A percentile compares a stretch with the other conserved stretches of the same genome.
Evolutionary conservation across 768 basidiomycete genomes (phyloP).

Genomic region (Tricholoma saponaceum): DNA sequence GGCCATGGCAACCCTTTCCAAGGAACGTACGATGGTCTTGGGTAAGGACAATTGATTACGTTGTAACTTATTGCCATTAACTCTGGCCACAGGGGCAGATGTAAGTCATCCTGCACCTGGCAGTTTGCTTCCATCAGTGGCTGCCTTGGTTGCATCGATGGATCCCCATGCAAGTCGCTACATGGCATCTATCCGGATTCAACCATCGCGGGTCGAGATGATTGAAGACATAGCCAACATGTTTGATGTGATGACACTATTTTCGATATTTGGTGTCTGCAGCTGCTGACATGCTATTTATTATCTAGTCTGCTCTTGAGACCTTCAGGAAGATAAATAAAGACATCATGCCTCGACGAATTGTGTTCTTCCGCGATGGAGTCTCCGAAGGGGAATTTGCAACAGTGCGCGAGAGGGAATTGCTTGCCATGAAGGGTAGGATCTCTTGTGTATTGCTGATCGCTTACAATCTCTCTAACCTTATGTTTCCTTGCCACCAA

Average conservation of each 20-base stretch:
- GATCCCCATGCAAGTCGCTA: conserved; percentile 52
- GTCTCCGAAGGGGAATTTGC: conserved; percentile 31
- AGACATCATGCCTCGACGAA: conserved; percentile 8
- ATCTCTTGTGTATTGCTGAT: not conserved
- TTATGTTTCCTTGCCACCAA: not conserved
- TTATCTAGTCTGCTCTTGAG: conserved; percentile 9
- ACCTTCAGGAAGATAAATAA: conserved; percentile 7
- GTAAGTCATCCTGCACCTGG: conserved; percentile 20
- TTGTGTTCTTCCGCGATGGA: conserved; percentile 27
- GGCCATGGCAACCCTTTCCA: conserved; percentile 31
- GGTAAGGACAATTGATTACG: conserved; percentile 23
- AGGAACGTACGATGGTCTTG: conserved; percentile 55
- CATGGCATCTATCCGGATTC: conserved; percentile 49
- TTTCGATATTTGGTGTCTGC: not conserved
- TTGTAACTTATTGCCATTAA: not conserved
- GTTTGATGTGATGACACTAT: conserved; percentile 31
- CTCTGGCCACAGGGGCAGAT: conserved; percentile 21
- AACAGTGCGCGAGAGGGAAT: conserved; percentile 16
- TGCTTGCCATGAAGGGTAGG: conserved; percentile 14
- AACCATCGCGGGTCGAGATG: conserved; percentile 49
- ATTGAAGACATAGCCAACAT: conserved; percentile 54
- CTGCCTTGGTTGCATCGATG: conserved; percentile 46
- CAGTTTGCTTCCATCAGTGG: conserved; percentile 22
- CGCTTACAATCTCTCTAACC: not conserved
- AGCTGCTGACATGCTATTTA: not conserved